Conservation (phyloP, 1,139 yeast genomes). For the Candida tetrigidarum region DNA sequence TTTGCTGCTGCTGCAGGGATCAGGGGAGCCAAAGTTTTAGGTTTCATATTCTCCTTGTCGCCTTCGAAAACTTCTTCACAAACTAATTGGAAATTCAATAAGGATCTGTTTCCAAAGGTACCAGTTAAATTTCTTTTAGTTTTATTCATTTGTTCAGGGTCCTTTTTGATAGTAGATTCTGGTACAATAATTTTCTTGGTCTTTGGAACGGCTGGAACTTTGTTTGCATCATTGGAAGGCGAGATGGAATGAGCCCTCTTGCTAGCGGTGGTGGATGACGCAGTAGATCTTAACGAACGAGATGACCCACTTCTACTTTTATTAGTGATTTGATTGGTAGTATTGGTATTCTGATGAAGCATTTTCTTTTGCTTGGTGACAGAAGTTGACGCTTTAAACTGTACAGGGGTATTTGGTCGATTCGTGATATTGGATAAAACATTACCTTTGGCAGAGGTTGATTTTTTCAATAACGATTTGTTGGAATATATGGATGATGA, state of each 20-base stretch:
- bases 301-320: constrained; percentile 11
- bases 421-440: constrained; percentile 39
- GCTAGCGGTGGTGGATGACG: constrained; percentile 12
- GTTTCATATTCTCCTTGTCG: constrained; percentile 13
- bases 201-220: constrained; percentile 1
- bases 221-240: background rate
- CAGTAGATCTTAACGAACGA: constrained; percentile 9
- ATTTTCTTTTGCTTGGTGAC: constrained; percentile 42
- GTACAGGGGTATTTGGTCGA: constrained; percentile 22
- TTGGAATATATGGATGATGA: constrained; percentile 28
- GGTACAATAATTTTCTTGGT: background rate
- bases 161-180: background rate
- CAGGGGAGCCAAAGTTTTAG: constrained; percentile 1
- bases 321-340: constrained; percentile 25
- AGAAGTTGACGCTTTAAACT: constrained; percentile 45
- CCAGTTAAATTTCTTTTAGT: constrained; percentile 18
- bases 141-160: constrained; percentile 10
- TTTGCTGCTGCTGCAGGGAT: too few relatives aligned
- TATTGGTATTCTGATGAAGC: constrained; percentile 28
- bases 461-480: constrained; percentile 17
- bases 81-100: constrained; percentile 34
- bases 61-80: constrained; percentile 35
- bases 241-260: background rate
- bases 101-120: constrained; percentile 27
- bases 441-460: constrained; percentile 16